Conservation (phyloP, 768 basidiomycete genomes). For the Gautieria morchelliformis region DNA sequence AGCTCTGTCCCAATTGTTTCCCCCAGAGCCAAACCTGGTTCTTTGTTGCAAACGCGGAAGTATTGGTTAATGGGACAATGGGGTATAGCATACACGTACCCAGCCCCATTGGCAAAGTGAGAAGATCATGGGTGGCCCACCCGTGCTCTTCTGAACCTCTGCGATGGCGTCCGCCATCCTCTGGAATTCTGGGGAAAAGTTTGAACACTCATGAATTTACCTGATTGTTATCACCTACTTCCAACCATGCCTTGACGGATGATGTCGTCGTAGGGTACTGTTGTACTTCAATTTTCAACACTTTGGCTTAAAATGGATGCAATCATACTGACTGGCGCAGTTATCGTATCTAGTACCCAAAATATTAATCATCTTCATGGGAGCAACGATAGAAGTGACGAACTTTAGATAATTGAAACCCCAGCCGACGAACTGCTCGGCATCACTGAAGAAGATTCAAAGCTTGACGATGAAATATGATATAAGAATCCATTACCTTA, state of each 20-base stretch:
- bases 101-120: constrained; percentile 64
- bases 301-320: background rate
- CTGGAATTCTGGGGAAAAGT: constrained; percentile 35
- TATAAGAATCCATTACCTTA: constrained; percentile 23
- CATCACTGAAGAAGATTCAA: constrained; percentile 31
- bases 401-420: constrained; percentile 60
- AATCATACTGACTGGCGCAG: constrained; percentile 35
- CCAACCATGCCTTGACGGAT: constrained; percentile 47
- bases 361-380: background rate
- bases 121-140: constrained; percentile 45
- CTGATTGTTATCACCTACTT: constrained; percentile 26
- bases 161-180: constrained; percentile 53
- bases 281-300: background rate
- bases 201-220: background rate
- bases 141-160: constrained; percentile 35
- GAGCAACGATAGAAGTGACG: constrained; percentile 12
- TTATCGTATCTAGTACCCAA: constrained; percentile 47
- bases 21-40: constrained; percentile 61
- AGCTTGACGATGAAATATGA: background rate
- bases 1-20: constrained; percentile 47
- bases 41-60: constrained; percentile 20
- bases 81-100: constrained; percentile 23
- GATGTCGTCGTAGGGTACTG: constrained; percentile 49
- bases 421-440: constrained; percentile 52
- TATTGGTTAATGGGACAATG: background rate